Evolutionary conservation across 164 flowering plant genomes (phyloP).

Genomic region (Liquidambar formosana): DNA sequence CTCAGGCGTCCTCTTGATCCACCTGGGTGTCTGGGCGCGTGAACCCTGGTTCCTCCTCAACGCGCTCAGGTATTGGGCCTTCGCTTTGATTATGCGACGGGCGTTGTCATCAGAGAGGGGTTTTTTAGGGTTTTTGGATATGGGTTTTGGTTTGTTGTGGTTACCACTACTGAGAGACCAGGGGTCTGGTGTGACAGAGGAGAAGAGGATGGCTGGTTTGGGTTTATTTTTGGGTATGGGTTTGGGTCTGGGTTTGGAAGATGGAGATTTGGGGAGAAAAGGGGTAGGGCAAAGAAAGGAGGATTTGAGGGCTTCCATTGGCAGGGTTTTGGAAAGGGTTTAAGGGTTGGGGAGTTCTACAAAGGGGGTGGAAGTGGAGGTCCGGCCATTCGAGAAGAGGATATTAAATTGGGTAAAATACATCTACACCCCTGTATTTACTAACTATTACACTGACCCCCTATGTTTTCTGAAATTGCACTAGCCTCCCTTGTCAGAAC

Average conservation of each 20-base stretch:
- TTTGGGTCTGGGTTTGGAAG: background rate
- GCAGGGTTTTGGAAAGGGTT: background rate
- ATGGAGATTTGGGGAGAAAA: background rate
- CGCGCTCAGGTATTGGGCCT: slow-evolving; percentile 64
- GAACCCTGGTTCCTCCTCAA: slow-evolving; percentile 76
- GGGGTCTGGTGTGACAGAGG: slow-evolving; percentile 60
- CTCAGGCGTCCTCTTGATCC: slow-evolving; percentile 84
- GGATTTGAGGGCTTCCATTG: slow-evolving; percentile 15
- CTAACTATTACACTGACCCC: no score
- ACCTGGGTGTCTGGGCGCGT: slow-evolving; percentile 65
- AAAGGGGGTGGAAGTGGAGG: no score
- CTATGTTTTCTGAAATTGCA: no score
- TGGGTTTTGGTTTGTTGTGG: slow-evolving; percentile 51
- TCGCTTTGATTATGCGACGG: slow-evolving; percentile 73
- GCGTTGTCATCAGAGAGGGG: slow-evolving; percentile 88
- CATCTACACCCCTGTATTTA: no score
- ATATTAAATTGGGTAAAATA: no score
- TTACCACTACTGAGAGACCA: slow-evolving; percentile 77
- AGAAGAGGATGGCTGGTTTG: slow-evolving; percentile 10
- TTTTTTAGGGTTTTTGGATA: slow-evolving; percentile 50
- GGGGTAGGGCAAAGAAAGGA: slow-evolving; percentile 9
- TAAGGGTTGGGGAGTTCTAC: background rate
- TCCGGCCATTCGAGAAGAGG: no score
- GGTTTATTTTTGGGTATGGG: background rate
- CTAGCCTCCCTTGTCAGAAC: no score